Evolutionary conservation across 305 asterid genomes (phyloP), one percentile per base, ranked within the genome.

Genomic region (Euphrasia arctica): DNA sequence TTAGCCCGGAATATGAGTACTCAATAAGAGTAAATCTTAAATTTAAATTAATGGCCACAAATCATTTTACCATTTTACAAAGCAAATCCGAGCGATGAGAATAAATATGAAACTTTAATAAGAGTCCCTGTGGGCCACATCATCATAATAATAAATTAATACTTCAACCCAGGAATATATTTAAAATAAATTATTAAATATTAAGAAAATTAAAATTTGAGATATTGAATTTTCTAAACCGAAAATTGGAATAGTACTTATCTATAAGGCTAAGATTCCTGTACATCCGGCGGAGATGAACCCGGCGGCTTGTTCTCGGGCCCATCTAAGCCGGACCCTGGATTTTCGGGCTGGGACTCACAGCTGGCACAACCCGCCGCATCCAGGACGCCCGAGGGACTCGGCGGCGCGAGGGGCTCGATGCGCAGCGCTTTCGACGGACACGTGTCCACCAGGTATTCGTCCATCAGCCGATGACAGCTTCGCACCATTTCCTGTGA

Each of bases 391-490:
- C 87, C 90, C 60, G 41, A 54, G 13, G 90, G 90, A 70, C 85
- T 81, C 70, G 72, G 82, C 70, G 87, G 87, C 67, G 78, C 69
- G 59, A 57, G 65, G 32, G 70, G 77, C 74, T 14, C 69, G 39
- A 55, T 60, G 74, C 66, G 54, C 31, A n/a, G 42, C 54, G 18
- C 67, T 60, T 71, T 65, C 1, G 72, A 60, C 0, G 79, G 81
- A 67, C 88, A 82, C 84, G 84, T 75, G 82, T 84, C 91, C 63
- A 79, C 9, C 72, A 84, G 22, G 64, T 82, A 82, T 72, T 76
- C 83, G 66, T 79, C 83, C 76, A 84, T 82, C 29, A 82, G 84
- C 72, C 68, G 86, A 54, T 72, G 88, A 82, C 91, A 84, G 86
- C 83, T 79, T 54, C 76, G 70, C 77, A 82, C 84, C 81, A 48